Conservation (phyloP, 768 basidiomycete genomes). For the Russula emetica region DNA sequence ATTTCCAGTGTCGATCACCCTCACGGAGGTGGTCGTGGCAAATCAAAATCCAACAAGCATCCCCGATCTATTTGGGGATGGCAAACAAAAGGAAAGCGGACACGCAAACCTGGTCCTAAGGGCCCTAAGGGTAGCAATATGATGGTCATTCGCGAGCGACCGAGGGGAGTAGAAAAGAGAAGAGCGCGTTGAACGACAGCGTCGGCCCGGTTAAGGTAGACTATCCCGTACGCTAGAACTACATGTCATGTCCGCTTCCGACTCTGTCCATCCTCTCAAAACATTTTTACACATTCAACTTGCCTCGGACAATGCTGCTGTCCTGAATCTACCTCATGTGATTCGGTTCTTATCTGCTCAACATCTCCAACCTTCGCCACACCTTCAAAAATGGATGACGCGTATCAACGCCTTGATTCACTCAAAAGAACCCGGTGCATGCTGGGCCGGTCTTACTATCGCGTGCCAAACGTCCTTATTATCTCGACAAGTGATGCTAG, state of each 20-base stretch:
- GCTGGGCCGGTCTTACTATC: slow-evolving; percentile 77
- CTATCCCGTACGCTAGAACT: background rate
- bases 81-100: slow-evolving; percentile 88
- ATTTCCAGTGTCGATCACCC: slow-evolving; percentile 76
- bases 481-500: slow-evolving; percentile 59
- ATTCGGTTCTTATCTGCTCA: slow-evolving; percentile 51
- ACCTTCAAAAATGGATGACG: slow-evolving; percentile 71
- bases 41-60: slow-evolving; percentile 94
- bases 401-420: slow-evolving; percentile 70
- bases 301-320: slow-evolving; percentile 60
- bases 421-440: slow-evolving; percentile 69
- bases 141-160: slow-evolving; percentile 82
- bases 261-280: slow-evolving; percentile 48
- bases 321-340: slow-evolving; percentile 55
- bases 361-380: slow-evolving; percentile 55
- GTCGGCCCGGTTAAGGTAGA: slow-evolving; percentile 9
- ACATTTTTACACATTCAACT: slow-evolving; percentile 66
- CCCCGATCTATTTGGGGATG: slow-evolving; percentile 91
- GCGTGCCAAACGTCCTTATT: slow-evolving; percentile 60
- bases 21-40: slow-evolving; percentile 97
- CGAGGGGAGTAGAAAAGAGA: slow-evolving; percentile 60
- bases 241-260: slow-evolving; percentile 13
- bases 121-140: slow-evolving; percentile 88
- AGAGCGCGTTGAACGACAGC: slow-evolving; percentile 25
- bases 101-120: slow-evolving; percentile 87